Evolutionary conservation across 257 asterid species (phyloP).

Genomic region (Leonotis leonurus): DNA sequence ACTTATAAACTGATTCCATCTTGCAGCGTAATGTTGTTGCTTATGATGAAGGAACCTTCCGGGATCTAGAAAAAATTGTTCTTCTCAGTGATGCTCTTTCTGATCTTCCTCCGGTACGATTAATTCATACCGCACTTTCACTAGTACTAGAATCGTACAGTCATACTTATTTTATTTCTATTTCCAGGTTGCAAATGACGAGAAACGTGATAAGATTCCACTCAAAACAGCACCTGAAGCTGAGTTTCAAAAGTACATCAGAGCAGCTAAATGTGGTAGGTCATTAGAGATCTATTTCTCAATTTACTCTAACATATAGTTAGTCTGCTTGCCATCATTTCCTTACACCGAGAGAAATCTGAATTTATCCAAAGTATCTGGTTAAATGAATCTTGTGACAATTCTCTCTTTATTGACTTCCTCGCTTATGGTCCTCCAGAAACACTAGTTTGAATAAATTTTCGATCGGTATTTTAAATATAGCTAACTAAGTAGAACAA

Average conservation of each 20-base stretch:
- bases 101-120: conserved; percentile 47
- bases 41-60: conserved; percentile 37
- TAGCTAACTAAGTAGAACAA: not conserved
- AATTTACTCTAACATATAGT: conserved; percentile 3
- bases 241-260: conserved; percentile 39
- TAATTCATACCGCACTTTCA: not conserved
- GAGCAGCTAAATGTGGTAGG: conserved; percentile 41
- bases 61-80: conserved; percentile 30
- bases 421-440: not conserved
- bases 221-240: conserved; percentile 27
- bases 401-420: not conserved
- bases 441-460: not conserved
- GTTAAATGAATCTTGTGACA: not conserved
- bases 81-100: conserved; percentile 42
- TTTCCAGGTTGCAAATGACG: conserved; percentile 39
- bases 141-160: conserved; percentile 2
- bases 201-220: conserved; percentile 32
- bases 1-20: conserved; percentile 16
- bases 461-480: not conserved
- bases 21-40: conserved; percentile 50
- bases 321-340: conserved; percentile 9
- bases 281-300: conserved; percentile 6
- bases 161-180: conserved; percentile 11
- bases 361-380: not conserved
- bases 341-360: not conserved